Evolutionary conservation across 345 rosid genomes (phyloP), one percentile per base, ranked within the genome.

Genomic region (Brassica incana): DNA sequence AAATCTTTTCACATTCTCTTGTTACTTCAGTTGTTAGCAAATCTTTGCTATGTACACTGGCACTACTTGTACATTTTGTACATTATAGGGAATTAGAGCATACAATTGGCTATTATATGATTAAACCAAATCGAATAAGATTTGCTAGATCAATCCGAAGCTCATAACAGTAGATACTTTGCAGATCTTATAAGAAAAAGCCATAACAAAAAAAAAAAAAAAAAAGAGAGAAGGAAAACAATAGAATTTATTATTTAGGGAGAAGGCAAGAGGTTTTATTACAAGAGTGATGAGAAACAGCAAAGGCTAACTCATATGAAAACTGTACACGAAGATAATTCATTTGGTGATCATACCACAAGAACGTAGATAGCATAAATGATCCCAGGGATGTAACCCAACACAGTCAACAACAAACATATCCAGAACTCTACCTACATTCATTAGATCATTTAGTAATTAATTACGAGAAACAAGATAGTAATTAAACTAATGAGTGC

Each of bases 361-460:
- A 95, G 81, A 0, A 92, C 97, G 71, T 94, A 94, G 50, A 94
- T 71, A 2, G 97, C 99, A 71, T 94, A 92, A 82, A 94, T 85
- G 30, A 94, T 88, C 67, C 98, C 97, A 4, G 98, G 98, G 23
- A 94, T 85, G 40, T 92, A 91, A 67, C 97, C 95, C 70, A 92
- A 36, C 2, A 90, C 12, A 2, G 97, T 92, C 83, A 94, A 87
- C 89, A 94, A 27, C 84, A 94, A 80, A 78, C 80, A 81, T 83
- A 92, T 92, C 98, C 97, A 94, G 79, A 94, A 94, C 82, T 94
- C 97, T 75, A 89, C 85, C 98, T 91, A 88, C 87, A 85, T 73
- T 67, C 54, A 67, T 40, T 8, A 54, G 3, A 54, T 16, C 48
- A 56, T 8, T 16, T 18, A 7, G 6, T 5, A 48, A 16, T 5